Conservation (phyloP, 257 asterid genomes). For the Capsicum chinense region DNA sequence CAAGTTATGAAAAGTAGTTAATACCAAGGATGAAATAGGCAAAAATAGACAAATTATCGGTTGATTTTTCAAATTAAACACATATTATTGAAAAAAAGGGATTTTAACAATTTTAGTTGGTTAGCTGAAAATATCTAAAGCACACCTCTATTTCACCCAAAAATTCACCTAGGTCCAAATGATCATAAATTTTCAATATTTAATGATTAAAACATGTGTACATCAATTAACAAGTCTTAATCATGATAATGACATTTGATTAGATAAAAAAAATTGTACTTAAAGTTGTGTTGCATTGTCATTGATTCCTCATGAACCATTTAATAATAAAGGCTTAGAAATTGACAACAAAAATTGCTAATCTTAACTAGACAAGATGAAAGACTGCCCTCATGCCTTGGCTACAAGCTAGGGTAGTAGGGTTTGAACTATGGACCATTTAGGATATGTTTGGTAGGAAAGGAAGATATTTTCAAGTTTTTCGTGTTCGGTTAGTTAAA, state of each 20-base stretch:
- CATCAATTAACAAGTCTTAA: background rate
- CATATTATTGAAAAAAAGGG: too few relatives aligned
- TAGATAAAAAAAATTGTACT: background rate
- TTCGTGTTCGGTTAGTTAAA: background rate
- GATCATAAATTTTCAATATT: background rate
- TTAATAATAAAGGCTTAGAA: background rate
- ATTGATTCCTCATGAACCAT: background rate
- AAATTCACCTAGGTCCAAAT: background rate
- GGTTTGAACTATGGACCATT: background rate
- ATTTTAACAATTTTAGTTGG: background rate
- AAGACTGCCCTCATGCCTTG: background rate
- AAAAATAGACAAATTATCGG: too few relatives aligned
- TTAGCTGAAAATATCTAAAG: background rate
- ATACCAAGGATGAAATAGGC: too few relatives aligned
- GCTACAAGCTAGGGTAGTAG: background rate
- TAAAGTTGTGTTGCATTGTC: background rate
- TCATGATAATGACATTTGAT: background rate
- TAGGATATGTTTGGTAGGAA: background rate
- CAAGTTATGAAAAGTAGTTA: too few relatives aligned
- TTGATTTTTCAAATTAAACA: too few relatives aligned
- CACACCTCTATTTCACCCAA: background rate
- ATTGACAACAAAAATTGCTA: background rate
- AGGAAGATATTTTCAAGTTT: background rate
- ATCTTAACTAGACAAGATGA: background rate
- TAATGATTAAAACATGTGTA: background rate